Base-by-base conservation (phyloP, 352 stramenopile species). In the Phytopythium litorale region DNA sequence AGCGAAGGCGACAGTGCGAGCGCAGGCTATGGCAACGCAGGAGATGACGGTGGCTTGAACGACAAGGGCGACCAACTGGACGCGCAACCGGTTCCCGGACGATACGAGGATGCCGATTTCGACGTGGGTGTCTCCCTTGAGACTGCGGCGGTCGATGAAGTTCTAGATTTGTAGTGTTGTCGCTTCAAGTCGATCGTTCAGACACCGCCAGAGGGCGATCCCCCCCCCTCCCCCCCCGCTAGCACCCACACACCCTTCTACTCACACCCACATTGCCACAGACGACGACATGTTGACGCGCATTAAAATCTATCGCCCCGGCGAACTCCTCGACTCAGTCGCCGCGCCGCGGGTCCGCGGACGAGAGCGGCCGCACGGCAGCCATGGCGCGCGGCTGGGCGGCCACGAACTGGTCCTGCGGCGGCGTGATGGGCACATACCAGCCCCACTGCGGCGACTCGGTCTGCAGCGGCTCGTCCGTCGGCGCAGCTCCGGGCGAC, bases 401-500 rank as follows among this genome's bases (percentile, higher is more conserved):
- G 8, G 63, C 12, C 19, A 77, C 65, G 33, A 81, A 62, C 28
- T 84, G 71, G 62, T 94, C 86, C 51, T 89, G 79, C 19, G 87
- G 87, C 11, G 87, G 87, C 51, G 87, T 93, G 62, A 93, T 95
- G 9, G 87, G 72, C 11, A 95, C 87, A 49, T 95, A 95, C 84
- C 84, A 95, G 3, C 87, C 87, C 84, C 87, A 95, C 64, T 95
- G 87, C 33, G 84, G 87, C 43, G 82, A 92, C 66, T 90, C 82
- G 11, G 75, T 81, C 56, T 89, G 75, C n/a, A 49, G 42, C 43
- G 71, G 50, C n/a, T 58, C 53, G 16, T 35, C 48, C 48, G 16
- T 15, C 48, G 48, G 16, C 15, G 4, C 28, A 8, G 25, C 25
- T 11, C 75, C 66, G 38, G 72, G 48, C 0, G 35, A 64, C 23